phyloP scores from a whole-genome alignment of 1,284 basidiomycete species.

The Heterobasidion irregulare region DNA sequence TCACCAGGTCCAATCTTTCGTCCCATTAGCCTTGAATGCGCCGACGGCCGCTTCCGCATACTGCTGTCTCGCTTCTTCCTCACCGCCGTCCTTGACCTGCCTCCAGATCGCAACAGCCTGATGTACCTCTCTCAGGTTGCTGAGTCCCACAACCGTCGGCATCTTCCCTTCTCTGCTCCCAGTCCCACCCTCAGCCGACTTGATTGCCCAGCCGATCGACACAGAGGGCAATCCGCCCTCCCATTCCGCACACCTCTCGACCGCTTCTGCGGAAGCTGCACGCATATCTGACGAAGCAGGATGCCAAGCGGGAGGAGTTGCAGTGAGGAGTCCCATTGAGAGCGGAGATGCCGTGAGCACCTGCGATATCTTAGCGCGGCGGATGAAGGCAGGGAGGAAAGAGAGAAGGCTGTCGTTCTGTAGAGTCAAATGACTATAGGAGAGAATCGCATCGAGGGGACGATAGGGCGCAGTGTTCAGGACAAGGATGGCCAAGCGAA shows the following conservation, averaged over 20 bases:
- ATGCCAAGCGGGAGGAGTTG: conserved; percentile 74
- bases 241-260: conserved; percentile 21
- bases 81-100: conserved; percentile 35
- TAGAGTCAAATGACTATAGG: conserved; percentile 84
- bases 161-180: conserved; percentile 20
- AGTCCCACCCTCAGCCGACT: conserved; percentile 29
- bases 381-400: conserved; percentile 54
- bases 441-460: conserved; percentile 76
- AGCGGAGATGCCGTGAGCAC: conserved; percentile 85
- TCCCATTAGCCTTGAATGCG: conserved; percentile 39
- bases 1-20: conserved; percentile 53
- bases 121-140: conserved; percentile 65
- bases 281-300: conserved; percentile 59
- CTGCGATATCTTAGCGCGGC: conserved; percentile 59
- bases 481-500: conserved; percentile 77
- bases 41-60: conserved; percentile 40
- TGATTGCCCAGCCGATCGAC: conserved; percentile 68
- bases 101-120: conserved; percentile 64
- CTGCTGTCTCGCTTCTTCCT: conserved; percentile 31
- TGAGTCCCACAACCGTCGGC: conserved; percentile 74
- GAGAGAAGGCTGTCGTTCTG: conserved; percentile 64
- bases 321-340: conserved; percentile 84
- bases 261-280: conserved; percentile 30
- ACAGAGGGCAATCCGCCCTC: conserved; percentile 54
- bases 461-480: conserved; percentile 52